phyloP scores from a whole-genome alignment of 1,284 basidiomycete genomes.

The Irpex sp. region DNA sequence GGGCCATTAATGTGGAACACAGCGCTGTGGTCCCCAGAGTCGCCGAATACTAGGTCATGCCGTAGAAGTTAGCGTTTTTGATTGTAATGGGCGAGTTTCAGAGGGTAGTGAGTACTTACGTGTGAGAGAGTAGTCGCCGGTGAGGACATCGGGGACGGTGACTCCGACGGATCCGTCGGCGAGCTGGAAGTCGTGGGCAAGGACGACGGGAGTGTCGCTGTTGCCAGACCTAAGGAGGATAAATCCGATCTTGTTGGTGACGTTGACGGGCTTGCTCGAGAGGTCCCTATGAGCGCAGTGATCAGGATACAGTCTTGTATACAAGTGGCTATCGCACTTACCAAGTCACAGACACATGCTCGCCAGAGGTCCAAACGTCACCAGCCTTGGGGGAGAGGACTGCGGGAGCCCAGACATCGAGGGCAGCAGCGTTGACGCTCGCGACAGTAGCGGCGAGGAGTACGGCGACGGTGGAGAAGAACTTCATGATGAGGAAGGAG shows the following conservation, averaged over 20 bases:
- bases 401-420: constrained; percentile 10
- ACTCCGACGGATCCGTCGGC: constrained; percentile 2
- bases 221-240: constrained; percentile 35
- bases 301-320: constrained; percentile 20
- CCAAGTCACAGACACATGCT: too few relatives aligned
- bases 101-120: constrained; percentile 2
- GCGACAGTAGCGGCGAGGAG: constrained; percentile 6
- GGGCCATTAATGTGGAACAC: neutral
- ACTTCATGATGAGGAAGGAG: constrained; percentile 7
- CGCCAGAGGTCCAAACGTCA: constrained; percentile 6
- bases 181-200: constrained; percentile 6
- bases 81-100: too few relatives aligned
- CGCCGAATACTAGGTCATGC: neutral
- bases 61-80: neutral
- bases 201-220: constrained; percentile 1
- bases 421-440: neutral
- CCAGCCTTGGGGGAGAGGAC: constrained; percentile 4
- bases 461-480: constrained; percentile 6
- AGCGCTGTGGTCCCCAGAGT: neutral
- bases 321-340: constrained; percentile 32
- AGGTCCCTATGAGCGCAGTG: constrained; percentile 30
- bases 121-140: constrained; percentile 5
- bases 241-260: too few relatives aligned
- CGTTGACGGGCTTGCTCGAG: constrained; percentile 23
- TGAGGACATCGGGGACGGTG: constrained; percentile 7